These are phyloP conservation scores for Amaranthus hypochondriacus DNA, from an alignment of 148 eudicot genomes.

Conservation along the genomic window DNA sequence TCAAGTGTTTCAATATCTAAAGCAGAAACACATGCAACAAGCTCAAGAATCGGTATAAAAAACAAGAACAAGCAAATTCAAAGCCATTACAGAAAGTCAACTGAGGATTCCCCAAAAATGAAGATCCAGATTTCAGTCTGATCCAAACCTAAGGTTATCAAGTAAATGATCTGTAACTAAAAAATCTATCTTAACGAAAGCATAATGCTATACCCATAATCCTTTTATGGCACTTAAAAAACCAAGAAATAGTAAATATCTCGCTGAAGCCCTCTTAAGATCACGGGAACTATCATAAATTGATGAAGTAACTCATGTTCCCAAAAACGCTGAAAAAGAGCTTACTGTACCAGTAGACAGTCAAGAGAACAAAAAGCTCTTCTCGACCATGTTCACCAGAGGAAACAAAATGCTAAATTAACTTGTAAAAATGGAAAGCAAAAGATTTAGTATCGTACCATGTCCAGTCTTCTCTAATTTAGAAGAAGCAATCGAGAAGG, in stretches of 20 bases:
- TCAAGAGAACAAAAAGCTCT: background rate
- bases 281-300: background rate
- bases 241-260: background rate
- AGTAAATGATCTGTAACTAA: background rate
- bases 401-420: background rate
- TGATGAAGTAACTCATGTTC: background rate
- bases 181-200: background rate
- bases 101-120: background rate
- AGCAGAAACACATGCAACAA: background rate
- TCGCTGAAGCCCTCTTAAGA: background rate
- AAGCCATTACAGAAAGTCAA: background rate
- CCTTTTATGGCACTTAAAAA: background rate
- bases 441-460: slow-evolving; percentile 40
- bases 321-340: background rate
- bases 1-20: background rate
- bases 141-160: background rate
- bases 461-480: slow-evolving; percentile 94
- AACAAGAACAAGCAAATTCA: background rate
- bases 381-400: background rate
- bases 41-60: background rate
- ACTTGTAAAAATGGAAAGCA: background rate
- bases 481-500: slow-evolving; percentile 70
- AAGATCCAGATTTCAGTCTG: too few relatives aligned
- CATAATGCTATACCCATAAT: background rate
- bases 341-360: background rate